Conservation (phyloP, 1,139 yeast species). For the Pichia inconspicua region DNA sequence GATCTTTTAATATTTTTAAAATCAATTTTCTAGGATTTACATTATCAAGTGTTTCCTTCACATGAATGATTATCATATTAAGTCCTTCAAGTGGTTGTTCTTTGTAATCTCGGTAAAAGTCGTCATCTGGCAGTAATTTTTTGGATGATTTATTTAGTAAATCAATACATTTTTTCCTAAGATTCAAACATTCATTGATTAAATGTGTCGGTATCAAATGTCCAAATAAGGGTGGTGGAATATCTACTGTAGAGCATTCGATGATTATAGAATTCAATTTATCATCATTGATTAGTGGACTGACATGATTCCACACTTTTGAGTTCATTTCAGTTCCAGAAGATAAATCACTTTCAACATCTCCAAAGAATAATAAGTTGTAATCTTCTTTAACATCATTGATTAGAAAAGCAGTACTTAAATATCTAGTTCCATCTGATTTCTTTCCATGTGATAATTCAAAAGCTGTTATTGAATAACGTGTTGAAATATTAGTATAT, state of each 20-base stretch:
- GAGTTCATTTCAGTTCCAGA: slow-evolving; percentile 38
- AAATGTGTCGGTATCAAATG: slow-evolving; percentile 67
- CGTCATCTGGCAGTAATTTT: slow-evolving; percentile 16
- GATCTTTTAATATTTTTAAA: slow-evolving; percentile 38
- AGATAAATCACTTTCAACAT: slow-evolving; percentile 60
- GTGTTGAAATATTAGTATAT: slow-evolving; percentile 16
- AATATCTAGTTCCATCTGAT: slow-evolving; percentile 18
- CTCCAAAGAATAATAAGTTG: slow-evolving; percentile 65
- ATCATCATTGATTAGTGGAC: slow-evolving; percentile 36
- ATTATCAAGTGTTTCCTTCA: slow-evolving; percentile 45
- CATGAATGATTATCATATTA: slow-evolving; percentile 59
- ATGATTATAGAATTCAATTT: slow-evolving; percentile 50
- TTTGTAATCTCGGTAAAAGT: slow-evolving; percentile 7
- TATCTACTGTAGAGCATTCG: slow-evolving; percentile 64
- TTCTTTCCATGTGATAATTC: slow-evolving; percentile 31
- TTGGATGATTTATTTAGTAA: slow-evolving; percentile 7
- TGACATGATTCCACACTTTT: slow-evolving; percentile 50
- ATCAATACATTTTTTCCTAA: slow-evolving; percentile 27
- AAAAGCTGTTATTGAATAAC: slow-evolving; percentile 26
- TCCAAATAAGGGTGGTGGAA: slow-evolving; percentile 55
- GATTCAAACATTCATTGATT: slow-evolving; percentile 45
- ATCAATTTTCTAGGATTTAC: slow-evolving; percentile 52
- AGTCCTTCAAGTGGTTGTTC: slow-evolving; percentile 38
- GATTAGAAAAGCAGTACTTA: slow-evolving; percentile 31
- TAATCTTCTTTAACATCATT: slow-evolving; percentile 21